phyloP scores from a whole-genome alignment of 148 eudicot species.

The Talinum fruticosum region DNA sequence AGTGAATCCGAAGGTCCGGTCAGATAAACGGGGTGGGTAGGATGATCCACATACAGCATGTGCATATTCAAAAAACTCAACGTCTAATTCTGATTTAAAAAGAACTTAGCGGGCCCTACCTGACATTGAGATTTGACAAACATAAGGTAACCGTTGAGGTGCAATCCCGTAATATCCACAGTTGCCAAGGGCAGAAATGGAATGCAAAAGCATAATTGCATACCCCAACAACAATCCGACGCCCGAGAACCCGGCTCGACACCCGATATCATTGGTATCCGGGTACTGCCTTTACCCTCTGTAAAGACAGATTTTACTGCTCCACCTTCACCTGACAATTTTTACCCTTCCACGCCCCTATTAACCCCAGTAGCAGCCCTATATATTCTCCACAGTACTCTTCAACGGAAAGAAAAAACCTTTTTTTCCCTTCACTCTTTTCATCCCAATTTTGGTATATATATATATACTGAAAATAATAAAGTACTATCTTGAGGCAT shows the following conservation, averaged over 20 bases:
- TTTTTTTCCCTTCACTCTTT: no score
- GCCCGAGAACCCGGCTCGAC: constrained; percentile 35
- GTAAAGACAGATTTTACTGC: constrained; percentile 15
- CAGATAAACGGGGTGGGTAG: constrained; percentile 44
- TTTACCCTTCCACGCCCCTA: constrained; percentile 16
- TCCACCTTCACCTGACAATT: constrained; percentile 15
- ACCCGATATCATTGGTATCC: constrained; percentile 24
- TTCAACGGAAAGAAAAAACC: no score
- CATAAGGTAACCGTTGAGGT: constrained; percentile 35
- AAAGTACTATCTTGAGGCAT: no score
- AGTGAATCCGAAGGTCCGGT: constrained; percentile 38
- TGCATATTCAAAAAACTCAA: not conserved
- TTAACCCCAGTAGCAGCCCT: no score
- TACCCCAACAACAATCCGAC: constrained; percentile 18
- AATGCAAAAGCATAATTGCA: constrained; percentile 19
- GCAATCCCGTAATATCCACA: constrained; percentile 18
- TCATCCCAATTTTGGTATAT: no score
- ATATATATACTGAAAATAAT: no score
- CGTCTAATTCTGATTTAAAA: constrained; percentile 9
- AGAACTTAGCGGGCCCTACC: constrained; percentile 26
- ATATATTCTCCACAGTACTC: no score
- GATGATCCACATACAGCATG: not conserved
- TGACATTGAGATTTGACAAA: constrained; percentile 24
- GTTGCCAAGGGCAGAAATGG: constrained; percentile 16
- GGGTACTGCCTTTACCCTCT: not conserved